Conservation (phyloP, 768 basidiomycete genomes). For the Phanerochaete sordida region DNA sequence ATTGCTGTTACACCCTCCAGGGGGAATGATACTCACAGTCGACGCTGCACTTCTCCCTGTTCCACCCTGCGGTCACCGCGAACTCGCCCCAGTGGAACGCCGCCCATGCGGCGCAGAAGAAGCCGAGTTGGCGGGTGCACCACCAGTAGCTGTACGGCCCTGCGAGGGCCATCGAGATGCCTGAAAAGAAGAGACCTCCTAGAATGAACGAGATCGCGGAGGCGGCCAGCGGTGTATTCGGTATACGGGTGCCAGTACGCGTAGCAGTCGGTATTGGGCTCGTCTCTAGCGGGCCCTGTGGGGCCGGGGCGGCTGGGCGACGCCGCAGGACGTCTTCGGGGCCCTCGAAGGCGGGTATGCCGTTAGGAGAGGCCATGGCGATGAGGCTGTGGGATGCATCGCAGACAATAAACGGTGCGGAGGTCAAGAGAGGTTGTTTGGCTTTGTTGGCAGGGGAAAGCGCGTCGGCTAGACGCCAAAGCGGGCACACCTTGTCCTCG, state of each 20-base stretch:
- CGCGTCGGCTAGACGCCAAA: not conserved
- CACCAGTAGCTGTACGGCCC: slow-evolving; percentile 54
- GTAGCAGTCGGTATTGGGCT: slow-evolving; percentile 36
- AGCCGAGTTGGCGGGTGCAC: slow-evolving; percentile 73
- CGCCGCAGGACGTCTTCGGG: slow-evolving; percentile 24
- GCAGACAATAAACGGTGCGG: not conserved
- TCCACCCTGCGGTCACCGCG: slow-evolving; percentile 94
- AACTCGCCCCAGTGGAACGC: slow-evolving; percentile 94
- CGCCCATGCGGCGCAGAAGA: slow-evolving; percentile 81
- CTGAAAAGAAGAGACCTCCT: slow-evolving; percentile 66
- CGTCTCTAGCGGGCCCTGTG: slow-evolving; percentile 47
- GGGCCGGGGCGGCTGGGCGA: slow-evolving; percentile 31
- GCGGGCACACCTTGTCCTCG: not conserved
- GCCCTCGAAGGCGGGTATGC: not conserved
- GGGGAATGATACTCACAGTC: slow-evolving; percentile 88
- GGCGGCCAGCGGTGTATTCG: slow-evolving; percentile 85
- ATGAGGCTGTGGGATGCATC: slow-evolving; percentile 1
- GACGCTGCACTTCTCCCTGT: slow-evolving; percentile 85
- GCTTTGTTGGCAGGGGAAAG: not conserved
- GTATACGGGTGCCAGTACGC: slow-evolving; percentile 55
- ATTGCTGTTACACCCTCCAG: too few relatives aligned
- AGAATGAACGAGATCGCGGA: slow-evolving; percentile 83
- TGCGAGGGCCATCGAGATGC: slow-evolving; percentile 44
- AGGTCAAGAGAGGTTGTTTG: slow-evolving; percentile 1
- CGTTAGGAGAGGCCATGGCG: slow-evolving; percentile 8